Conservation (phyloP, 2,329 filamentous ascomycete species). For the Fusarium humuli region DNA sequence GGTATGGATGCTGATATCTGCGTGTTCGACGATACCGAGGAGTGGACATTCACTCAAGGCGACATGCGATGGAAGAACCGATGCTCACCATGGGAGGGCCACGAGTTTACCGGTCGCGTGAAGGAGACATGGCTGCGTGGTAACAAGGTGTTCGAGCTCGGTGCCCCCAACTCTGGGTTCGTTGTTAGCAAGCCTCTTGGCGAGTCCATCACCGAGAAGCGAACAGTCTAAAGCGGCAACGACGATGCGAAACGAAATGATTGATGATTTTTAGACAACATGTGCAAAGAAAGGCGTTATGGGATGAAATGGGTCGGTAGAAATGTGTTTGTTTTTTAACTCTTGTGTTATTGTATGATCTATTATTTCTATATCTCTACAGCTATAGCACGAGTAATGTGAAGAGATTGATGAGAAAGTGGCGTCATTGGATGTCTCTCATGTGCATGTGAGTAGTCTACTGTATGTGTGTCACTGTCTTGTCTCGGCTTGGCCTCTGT, state of each 20-base stretch:
- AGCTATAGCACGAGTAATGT: constrained; percentile 23
- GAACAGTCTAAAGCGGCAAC: constrained; percentile 52
- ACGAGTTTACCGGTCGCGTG: constrained; percentile 80
- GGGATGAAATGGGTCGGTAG: constrained; percentile 1
- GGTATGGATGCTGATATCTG: constrained; percentile 93
- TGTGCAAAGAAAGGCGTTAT: constrained; percentile 12
- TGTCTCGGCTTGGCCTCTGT: not conserved
- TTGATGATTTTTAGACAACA: constrained; percentile 8
- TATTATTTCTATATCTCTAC: not conserved
- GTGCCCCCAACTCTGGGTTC: constrained; percentile 64
- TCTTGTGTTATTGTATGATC: not conserved
- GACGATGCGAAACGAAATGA: constrained; percentile 32
- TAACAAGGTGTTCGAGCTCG: constrained; percentile 76
- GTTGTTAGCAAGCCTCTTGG: constrained; percentile 61
- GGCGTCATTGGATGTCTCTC: constrained; percentile 29
- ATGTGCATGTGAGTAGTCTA: constrained; percentile 3
- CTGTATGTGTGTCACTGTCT: not conserved
- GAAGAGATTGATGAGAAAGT: constrained; percentile 18
- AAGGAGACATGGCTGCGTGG: constrained; percentile 88
- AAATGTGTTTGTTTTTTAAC: not conserved
- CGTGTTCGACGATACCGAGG: constrained; percentile 87
- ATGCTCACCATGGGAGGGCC: constrained; percentile 90
- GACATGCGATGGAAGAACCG: constrained; percentile 97
- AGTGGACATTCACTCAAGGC: constrained; percentile 77
- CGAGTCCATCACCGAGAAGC: constrained; percentile 70